Evolutionary conservation across 495 filamentous ascomycete genomes (phyloP), one percentile per base, ranked within the genome.

Genomic region (Hypoxylon fuscum): DNA sequence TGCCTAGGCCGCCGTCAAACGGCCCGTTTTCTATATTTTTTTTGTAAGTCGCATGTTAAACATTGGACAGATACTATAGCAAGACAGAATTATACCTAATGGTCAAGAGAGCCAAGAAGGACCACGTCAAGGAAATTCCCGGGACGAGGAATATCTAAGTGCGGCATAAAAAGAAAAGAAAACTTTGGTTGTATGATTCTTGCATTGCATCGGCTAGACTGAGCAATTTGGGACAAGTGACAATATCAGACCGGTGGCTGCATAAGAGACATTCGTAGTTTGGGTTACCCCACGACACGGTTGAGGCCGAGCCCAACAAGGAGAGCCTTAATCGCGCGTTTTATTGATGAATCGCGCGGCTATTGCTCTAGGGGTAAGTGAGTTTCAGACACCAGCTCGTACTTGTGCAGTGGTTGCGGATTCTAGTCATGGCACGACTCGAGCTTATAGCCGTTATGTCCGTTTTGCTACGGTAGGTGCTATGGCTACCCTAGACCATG

Each of bases 11-110:
- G 35, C 42, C 34, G 23, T 18, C 27, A 65, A 59, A 65, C 55
- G 62, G 62, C 43, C 62, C 62, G 55, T 65, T 50, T 65, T 65
- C 12, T 43, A 38, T 51, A 49, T 40, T 34, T n/a, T 48, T 1
- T 3, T 5, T 40, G 18, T 27, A 25, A 32, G 42, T 7, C 35
- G n/a, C 35, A 14, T 1, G 12, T n/a, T 38, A 14, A 38, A 15
- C 35, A 3, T 5, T 38, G 12, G 11, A 15, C 2, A 14, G 12
- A 14, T 4, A 15, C n/a, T 38, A n/a, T 14, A 12, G n/a, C 35
- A 38, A 15, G 35, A 1, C 35, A 14, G 2, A 14, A 12, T 12
- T 12, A 38, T 15, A 14, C 15, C 5, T 38, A n/a, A 12, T 38
- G 11, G 35, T 14, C 11, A 38, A 38, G 35, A 12, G 2, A 15